A percentile compares a stretch with the other conserved stretches of the same genome.
Conservation (phyloP, 257 asterid genomes). For the Penstemon newberryi region DNA sequence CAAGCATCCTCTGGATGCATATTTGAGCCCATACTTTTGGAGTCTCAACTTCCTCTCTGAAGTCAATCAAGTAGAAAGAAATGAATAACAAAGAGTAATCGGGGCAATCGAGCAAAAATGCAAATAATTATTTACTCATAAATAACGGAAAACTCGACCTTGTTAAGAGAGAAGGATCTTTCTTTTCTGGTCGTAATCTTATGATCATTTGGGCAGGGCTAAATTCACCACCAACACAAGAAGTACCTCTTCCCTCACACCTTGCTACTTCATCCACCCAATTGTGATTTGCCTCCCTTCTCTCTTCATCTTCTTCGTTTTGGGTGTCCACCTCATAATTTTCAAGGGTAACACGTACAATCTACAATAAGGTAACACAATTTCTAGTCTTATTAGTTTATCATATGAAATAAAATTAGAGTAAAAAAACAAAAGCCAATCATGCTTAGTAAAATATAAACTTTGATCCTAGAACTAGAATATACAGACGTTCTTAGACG, state of each 20-base stretch:
- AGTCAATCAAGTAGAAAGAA: constrained; percentile 26
- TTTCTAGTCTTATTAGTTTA: too few species aligned
- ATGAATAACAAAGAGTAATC: constrained; percentile 10
- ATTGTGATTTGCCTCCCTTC: constrained; percentile 78
- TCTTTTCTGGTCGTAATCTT: constrained; percentile 68
- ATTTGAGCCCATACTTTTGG: constrained; percentile 94
- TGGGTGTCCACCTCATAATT: constrained; percentile 64
- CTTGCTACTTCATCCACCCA: constrained; percentile 98
- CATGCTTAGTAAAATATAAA: neutral
- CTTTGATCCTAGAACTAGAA: constrained; percentile 10
- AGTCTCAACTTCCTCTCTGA: constrained; percentile 81
- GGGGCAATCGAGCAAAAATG: neutral
- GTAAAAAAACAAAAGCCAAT: constrained; percentile 7
- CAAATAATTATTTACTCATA: neutral
- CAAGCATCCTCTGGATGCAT: constrained; percentile 89
- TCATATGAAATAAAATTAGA: neutral
- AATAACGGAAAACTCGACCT: constrained; percentile 47
- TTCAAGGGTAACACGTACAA: constrained; percentile 74
- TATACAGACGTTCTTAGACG: neutral
- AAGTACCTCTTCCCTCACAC: constrained; percentile 77
- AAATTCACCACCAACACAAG: constrained; percentile 57
- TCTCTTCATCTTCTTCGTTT: constrained; percentile 60
- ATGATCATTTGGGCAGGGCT: constrained; percentile 57
- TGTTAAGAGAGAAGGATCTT: constrained; percentile 71
- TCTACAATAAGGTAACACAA: constrained; percentile 41